Evolutionary conservation across 129 eudicot genomes (phyloP).

Genomic region (sunflower (Helianthus annuus)): HanXRQr2.0-SUNRISE NC_035443.2:182195177-182195676

Average conservation of each 20-base stretch:
- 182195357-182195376: neutral
- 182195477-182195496: neutral
- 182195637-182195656: constrained; percentile 92
- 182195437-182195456: neutral
- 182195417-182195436: neutral
- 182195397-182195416: neutral
- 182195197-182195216: neutral
- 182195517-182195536: neutral
- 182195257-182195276: constrained; percentile 22
- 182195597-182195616: constrained; percentile 75
- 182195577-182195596: constrained; percentile 54
- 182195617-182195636: constrained; percentile 59
- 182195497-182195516: neutral
- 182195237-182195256: constrained; percentile 21
- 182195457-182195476: neutral
- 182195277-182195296: constrained; percentile 36
- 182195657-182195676: constrained; percentile 9
- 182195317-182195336: neutral
- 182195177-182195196: neutral
- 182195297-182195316: constrained; percentile 5
- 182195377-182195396: neutral
- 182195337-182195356: too few relatives aligned
- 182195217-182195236: constrained; percentile 33
- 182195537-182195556: too few relatives aligned
- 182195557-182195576: neutral